Conservation (phyloP, 495 filamentous ascomycete genomes). For the Immersiella caudata region DNA sequence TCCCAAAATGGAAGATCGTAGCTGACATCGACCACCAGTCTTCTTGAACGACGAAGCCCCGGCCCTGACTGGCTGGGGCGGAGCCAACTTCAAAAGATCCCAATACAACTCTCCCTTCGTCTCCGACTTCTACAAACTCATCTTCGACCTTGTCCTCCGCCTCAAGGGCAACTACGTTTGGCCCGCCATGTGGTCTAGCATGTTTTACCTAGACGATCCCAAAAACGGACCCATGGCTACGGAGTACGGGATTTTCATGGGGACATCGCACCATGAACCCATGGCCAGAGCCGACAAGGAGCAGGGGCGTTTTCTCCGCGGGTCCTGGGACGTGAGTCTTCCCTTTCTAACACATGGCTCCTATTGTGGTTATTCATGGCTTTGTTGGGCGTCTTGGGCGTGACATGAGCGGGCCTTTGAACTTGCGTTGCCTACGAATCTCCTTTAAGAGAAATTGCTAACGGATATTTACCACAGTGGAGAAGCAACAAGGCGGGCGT, state of each 20-base stretch:
- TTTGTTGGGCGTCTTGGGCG: no score
- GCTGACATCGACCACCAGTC: no score
- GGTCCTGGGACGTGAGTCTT: constrained; percentile 64
- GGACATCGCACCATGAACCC: constrained; percentile 66
- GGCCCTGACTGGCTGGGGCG: constrained; percentile 62
- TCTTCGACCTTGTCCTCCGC: constrained; percentile 67
- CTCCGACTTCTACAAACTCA: constrained; percentile 61
- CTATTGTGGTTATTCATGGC: no score
- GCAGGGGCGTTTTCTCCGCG: constrained; percentile 49
- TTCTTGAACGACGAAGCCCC: constrained; percentile 73
- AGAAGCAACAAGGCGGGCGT: constrained; percentile 58
- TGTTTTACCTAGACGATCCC: constrained; percentile 65
- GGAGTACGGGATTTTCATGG: constrained; percentile 66
- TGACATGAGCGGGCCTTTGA: no score
- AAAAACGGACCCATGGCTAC: constrained; percentile 61
- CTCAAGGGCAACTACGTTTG: constrained; percentile 68
- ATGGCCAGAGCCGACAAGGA: constrained; percentile 66
- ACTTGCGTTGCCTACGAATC: no score
- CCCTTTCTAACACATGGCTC: no score
- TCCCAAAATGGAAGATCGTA: no score
- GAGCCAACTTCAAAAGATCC: constrained; percentile 33
- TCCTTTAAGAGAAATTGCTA: no score
- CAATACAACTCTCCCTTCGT: constrained; percentile 56
- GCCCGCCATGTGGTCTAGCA: constrained; percentile 66
- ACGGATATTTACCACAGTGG: no score